Base-by-base conservation (phyloP, 352 stramenopile species). In the Globisporangium alternatum region DNA sequence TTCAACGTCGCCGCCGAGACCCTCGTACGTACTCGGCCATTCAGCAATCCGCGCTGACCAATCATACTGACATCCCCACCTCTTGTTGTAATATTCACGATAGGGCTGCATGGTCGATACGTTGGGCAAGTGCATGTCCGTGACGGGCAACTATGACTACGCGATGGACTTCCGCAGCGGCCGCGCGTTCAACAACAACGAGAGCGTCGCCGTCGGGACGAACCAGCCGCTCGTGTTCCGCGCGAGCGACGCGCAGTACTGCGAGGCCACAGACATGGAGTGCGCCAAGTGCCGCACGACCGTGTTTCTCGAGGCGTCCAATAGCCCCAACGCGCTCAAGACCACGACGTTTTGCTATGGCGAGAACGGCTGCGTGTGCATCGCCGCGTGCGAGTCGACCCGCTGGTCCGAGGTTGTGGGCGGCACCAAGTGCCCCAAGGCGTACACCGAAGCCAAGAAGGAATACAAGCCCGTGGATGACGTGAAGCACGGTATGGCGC, bases 261-360 rank as follows among this genome's bases (percentile, higher is more conserved):
- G 75, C 56, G 65, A 39, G 15, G 37, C 49, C 12, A 67, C 72
- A 15, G 70, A 82, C 63, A 62, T 65, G 31, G 47, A 67, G 19
- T 82, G 75, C 51, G 39, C 51, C 1, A 21, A 51, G 30, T 62
- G 43, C 19, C 25, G 56, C 12, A 51, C 28, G 21, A 31, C 21
- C 15, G 41, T 62, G 21, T 45, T 51, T 31, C 52, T 39, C 6
- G 8, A 51, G 37, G 21, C 43, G 21, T 22, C 37, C 35, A 51
- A 10, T 21, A 60, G 22, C 15, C n/a, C 37, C 37, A 52, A 33
- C 4, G 22, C 41, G n/a, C 25, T 49, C 22, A 28, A 15, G 37
- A 7, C 21, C n/a, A 64, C 57, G 17, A 70, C 65, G 2, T 75
- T 70, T 45, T 85, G 77, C 59, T 62, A 74, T 15, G 77, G 77